phyloP scores from a whole-genome alignment of 306 rosid species.

The Dalbergia cultrata region DNA sequence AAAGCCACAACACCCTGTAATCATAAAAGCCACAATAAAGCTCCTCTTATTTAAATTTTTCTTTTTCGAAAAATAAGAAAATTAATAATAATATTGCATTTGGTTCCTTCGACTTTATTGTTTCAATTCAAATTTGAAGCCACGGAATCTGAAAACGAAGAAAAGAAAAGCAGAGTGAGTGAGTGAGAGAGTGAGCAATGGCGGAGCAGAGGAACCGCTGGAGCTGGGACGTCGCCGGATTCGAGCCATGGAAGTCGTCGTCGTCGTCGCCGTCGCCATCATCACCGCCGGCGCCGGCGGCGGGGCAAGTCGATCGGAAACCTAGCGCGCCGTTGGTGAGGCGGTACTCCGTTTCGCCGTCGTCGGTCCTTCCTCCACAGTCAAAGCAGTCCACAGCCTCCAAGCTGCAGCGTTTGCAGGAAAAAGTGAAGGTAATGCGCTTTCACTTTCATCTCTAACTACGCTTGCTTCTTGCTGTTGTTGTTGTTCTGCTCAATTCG shows the following conservation, averaged over 20 bases:
- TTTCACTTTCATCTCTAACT: conserved; percentile 30
- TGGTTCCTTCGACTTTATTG: not conserved
- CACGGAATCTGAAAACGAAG: conserved; percentile 36
- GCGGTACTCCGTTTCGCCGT: conserved; percentile 79
- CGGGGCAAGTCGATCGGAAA: conserved; percentile 63
- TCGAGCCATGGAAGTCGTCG: conserved; percentile 82
- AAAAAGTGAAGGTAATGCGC: conserved; percentile 76
- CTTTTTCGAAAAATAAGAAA: not conserved
- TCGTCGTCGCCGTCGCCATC: conserved; percentile 27
- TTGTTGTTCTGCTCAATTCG: not conserved
- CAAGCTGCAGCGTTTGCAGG: conserved; percentile 78
- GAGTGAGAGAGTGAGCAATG: conserved; percentile 50
- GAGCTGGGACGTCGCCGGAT: conserved; percentile 98
- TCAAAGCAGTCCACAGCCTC: conserved; percentile 58
- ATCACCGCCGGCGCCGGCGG: conserved; percentile 53
- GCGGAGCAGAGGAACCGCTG: conserved; percentile 86
- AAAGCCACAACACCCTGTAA: not conserved
- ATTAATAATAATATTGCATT: not conserved
- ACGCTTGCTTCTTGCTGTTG: conserved; percentile 20
- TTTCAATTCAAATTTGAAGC: conserved; percentile 45
- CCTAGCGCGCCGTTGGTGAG: conserved; percentile 67
- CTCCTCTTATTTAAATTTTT: conserved; percentile 15
- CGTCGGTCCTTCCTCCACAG: conserved; percentile 73
- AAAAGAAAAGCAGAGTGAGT: not conserved
- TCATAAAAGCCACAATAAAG: conserved; percentile 25